These are phyloP conservation scores for Diaporthe humulicola DNA, from an alignment of 2,329 filamentous ascomycete species.

Conservation along the genomic window DNA sequence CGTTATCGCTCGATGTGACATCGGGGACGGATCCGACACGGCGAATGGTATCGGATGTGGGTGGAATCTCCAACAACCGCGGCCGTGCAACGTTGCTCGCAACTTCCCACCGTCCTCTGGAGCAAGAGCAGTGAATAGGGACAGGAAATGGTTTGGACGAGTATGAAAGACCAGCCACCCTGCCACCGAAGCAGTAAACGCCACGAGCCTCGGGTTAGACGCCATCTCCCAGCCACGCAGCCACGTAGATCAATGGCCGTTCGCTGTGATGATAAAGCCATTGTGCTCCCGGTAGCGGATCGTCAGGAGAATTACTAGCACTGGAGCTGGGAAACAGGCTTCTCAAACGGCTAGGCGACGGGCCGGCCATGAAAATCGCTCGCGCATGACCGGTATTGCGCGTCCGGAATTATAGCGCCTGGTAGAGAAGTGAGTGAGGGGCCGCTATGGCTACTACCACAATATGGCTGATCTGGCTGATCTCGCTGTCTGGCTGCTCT, in stretches of 20 bases:
- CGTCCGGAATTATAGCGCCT: conserved; percentile 1
- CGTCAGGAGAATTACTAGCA: conserved; percentile 30
- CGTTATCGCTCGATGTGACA: conserved; percentile 27
- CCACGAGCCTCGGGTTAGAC: not conserved
- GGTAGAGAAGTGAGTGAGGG: not conserved
- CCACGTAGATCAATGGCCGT: not conserved
- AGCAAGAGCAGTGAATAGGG: not conserved
- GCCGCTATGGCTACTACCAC: no score
- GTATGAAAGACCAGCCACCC: not conserved
- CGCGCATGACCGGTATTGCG: conserved; percentile 24
- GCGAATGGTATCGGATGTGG: not conserved
- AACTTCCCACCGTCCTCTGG: not conserved
- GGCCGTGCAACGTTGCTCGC: conserved; percentile 27
- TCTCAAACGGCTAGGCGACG: conserved; percentile 28
- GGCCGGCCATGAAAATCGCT: conserved; percentile 30
- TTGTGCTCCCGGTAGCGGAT: conserved; percentile 15
- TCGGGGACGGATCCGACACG: conserved; percentile 9
- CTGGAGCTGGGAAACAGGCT: conserved; percentile 19
- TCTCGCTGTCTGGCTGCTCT: not conserved
- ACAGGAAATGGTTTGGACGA: not conserved
- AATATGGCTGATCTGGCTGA: no score
- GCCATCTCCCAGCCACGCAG: conserved; percentile 5
- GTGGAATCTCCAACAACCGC: not conserved
- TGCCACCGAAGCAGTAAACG: not conserved
- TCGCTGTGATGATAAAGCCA: not conserved